Evolutionary conservation across 2,329 filamentous ascomycete species (phyloP).

Genomic region (Aspergillus sp.): DNA sequence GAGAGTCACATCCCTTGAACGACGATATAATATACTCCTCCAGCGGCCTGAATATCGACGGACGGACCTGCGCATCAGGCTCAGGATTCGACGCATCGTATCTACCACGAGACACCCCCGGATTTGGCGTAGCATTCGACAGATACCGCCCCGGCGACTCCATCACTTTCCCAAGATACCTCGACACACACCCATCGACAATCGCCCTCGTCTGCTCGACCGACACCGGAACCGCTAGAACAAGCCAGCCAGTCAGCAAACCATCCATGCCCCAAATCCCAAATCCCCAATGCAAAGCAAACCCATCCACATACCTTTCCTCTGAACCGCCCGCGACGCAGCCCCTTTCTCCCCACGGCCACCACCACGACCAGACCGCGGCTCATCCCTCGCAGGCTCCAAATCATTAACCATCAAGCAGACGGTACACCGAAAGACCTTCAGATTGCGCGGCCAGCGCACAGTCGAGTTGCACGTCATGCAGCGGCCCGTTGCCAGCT

Average conservation of each 20-base stretch:
- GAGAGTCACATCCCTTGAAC: conserved; percentile 58
- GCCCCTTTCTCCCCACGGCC: too few species aligned
- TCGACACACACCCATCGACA: conserved; percentile 45
- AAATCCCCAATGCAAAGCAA: neutral
- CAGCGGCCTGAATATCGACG: conserved; percentile 61
- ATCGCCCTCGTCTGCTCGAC: conserved; percentile 51
- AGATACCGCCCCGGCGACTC: conserved; percentile 14
- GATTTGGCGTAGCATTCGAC: conserved; percentile 12
- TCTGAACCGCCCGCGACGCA: conserved; percentile 4
- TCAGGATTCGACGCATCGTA: conserved; percentile 12
- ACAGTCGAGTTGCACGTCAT: conserved; percentile 79
- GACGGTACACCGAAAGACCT: conserved; percentile 70
- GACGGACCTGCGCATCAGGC: conserved; percentile 29
- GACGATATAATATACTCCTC: conserved; percentile 67
- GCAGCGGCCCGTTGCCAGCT: conserved; percentile 63
- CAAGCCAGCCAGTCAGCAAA: conserved; percentile 5
- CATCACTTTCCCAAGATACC: conserved; percentile 40
- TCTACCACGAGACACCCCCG: conserved; percentile 16
- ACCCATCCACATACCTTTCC: conserved; percentile 17
- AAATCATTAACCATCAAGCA: conserved; percentile 81
- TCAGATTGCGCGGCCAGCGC: conserved; percentile 64
- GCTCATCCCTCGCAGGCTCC: conserved; percentile 32
- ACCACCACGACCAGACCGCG: too few species aligned
- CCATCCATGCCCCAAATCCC: conserved; percentile 1
- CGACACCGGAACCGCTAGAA: conserved; percentile 43